phyloP scores from a whole-genome alignment of 345 rosid genomes.

The Geranium brycei region DNA sequence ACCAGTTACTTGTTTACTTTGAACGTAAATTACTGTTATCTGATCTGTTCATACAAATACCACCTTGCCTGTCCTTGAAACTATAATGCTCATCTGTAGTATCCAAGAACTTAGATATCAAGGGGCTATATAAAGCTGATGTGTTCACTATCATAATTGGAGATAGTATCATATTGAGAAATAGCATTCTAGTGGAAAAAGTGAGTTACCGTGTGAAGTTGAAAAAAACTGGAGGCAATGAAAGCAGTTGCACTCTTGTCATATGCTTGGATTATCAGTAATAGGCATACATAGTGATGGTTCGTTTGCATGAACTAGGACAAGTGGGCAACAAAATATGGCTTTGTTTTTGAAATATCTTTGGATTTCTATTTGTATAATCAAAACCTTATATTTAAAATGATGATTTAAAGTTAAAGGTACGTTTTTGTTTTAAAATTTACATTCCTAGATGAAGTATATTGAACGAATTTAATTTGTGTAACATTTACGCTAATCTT shows the following conservation, averaged over 20 bases:
- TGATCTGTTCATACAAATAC: no score
- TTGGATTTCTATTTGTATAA: no score
- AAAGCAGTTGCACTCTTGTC: background rate
- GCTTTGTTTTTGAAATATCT: background rate
- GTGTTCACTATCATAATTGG: background rate
- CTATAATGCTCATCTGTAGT: background rate
- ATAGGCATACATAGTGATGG: background rate
- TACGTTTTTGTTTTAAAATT: no score
- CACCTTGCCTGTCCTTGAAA: background rate
- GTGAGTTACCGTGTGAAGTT: background rate
- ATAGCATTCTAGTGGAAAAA: background rate
- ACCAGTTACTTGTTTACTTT: slow-evolving; percentile 3
- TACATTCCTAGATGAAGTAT: background rate
- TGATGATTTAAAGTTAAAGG: background rate
- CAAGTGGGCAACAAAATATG: background rate
- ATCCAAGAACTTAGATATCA: background rate
- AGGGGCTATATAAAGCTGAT: background rate
- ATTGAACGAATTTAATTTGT: no score
- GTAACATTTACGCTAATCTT: background rate
- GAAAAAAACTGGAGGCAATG: background rate
- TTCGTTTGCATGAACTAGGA: background rate
- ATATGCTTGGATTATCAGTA: background rate
- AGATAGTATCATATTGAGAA: background rate
- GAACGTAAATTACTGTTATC: background rate
- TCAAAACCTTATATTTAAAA: background rate